phyloP scores from a whole-genome alignment of 83 land plant species.

The Larix sibirica region DNA sequence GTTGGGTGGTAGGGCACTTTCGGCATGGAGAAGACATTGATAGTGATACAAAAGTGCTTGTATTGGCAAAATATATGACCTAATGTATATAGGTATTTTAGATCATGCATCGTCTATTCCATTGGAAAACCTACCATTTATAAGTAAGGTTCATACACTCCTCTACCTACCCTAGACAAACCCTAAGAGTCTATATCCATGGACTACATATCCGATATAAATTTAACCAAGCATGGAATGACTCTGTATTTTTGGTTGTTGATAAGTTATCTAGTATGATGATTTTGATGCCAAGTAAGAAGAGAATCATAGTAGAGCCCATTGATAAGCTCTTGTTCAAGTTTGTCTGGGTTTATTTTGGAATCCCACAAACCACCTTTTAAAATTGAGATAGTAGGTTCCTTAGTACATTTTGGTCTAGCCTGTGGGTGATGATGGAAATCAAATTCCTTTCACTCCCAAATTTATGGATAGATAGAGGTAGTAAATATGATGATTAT shows the following conservation, averaged over 20 bases:
- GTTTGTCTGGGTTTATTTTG: neutral
- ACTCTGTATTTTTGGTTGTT: neutral
- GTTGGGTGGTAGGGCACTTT: neutral
- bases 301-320: neutral
- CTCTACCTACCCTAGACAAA: too few species aligned
- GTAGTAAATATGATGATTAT: neutral
- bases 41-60: neutral
- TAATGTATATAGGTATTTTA: neutral
- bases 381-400: neutral
- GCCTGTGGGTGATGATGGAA: neutral
- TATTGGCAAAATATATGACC: neutral
- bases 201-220: too few species aligned
- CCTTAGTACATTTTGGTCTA: neutral
- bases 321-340: neutral
- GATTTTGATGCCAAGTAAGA: neutral
- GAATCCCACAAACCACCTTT: neutral
- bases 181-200: too few species aligned
- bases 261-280: neutral
- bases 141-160: neutral
- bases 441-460: neutral
- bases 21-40: neutral
- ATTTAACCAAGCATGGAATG: too few species aligned
- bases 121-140: neutral
- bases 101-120: neutral
- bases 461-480: neutral